Conservation (phyloP, 164 flowering plant species). For the Macadamia integrifolia region DNA sequence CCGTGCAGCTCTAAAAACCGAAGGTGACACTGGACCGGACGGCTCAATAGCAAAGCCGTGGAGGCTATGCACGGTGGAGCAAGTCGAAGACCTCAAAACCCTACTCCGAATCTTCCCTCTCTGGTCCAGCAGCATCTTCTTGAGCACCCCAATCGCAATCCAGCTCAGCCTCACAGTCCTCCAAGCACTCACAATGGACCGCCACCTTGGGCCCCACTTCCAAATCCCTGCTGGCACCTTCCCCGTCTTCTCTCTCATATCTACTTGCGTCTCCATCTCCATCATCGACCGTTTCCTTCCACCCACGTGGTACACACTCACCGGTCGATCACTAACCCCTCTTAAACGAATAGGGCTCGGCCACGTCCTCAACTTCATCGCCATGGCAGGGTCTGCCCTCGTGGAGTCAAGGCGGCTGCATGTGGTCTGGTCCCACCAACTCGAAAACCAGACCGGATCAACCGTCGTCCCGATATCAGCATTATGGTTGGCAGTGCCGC, state of each 20-base stretch:
- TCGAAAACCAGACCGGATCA: slow-evolving; percentile 11
- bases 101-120: slow-evolving; percentile 50
- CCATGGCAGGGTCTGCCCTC: slow-evolving; percentile 13
- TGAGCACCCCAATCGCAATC: slow-evolving; percentile 42
- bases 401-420: slow-evolving; percentile 19
- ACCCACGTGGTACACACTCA: slow-evolving; percentile 8
- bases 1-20: slow-evolving; percentile 21
- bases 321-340: slow-evolving; percentile 3
- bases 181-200: slow-evolving; percentile 65
- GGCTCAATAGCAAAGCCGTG: slow-evolving; percentile 39
- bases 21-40: slow-evolving; percentile 2
- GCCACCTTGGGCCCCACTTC: slow-evolving; percentile 49
- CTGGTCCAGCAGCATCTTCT: slow-evolving; percentile 43
- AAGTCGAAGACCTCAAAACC: slow-evolving; percentile 67
- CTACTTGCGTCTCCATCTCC: slow-evolving; percentile 4
- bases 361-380: slow-evolving; percentile 11
- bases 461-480: slow-evolving; percentile 34
- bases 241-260: slow-evolving; percentile 28
- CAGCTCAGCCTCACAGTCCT: slow-evolving; percentile 39
- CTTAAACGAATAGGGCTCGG: slow-evolving; percentile 21
- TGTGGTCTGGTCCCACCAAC: slow-evolving; percentile 17
- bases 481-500: slow-evolving; percentile 42
- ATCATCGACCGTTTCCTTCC: slow-evolving; percentile 4
- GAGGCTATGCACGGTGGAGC: slow-evolving; percentile 50
- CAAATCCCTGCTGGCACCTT: slow-evolving; percentile 58